phyloP scores from a whole-genome alignment of 495 filamentous ascomycete species.

The Cairneyella variabilis region DNA sequence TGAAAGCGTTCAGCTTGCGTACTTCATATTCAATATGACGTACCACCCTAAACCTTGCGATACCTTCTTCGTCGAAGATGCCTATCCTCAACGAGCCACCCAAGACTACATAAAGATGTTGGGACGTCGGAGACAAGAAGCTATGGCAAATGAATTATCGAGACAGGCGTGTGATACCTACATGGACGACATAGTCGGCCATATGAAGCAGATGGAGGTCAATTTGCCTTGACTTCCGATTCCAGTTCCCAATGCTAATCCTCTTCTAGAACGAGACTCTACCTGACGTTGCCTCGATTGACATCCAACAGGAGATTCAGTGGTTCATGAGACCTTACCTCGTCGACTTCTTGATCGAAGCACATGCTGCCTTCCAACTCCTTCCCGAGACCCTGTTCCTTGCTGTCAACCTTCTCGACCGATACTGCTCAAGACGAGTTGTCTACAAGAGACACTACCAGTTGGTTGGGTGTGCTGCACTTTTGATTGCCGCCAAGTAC shows the following conservation, averaged over 20 bases:
- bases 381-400: constrained; percentile 93
- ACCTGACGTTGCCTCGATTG: constrained; percentile 94
- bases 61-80: constrained; percentile 84
- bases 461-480: constrained; percentile 90
- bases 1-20: neutral
- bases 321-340: constrained; percentile 99
- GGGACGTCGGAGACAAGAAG: constrained; percentile 72
- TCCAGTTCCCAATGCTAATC: constrained; percentile 25
- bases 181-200: constrained; percentile 83
- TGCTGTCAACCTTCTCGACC: constrained; percentile 91
- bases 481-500: constrained; percentile 97
- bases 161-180: constrained; percentile 79
- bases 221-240: constrained; percentile 26
- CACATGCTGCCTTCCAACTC: constrained; percentile 89
- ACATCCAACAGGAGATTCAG: constrained; percentile 97
- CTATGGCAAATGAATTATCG: constrained; percentile 84
- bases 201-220: constrained; percentile 97
- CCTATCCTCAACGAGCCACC: constrained; percentile 44
- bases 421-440: constrained; percentile 97
- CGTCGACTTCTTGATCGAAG: constrained; percentile 97
- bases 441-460: constrained; percentile 99
- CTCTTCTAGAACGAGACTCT: constrained; percentile 71
- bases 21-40: constrained; percentile 61
- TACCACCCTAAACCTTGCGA: constrained; percentile 63
- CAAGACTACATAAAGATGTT: constrained; percentile 72